These are phyloP conservation scores for Colletotrichum camelliae DNA, from an alignment of 2,329 filamentous ascomycete genomes.

Conservation along the genomic window DNA sequence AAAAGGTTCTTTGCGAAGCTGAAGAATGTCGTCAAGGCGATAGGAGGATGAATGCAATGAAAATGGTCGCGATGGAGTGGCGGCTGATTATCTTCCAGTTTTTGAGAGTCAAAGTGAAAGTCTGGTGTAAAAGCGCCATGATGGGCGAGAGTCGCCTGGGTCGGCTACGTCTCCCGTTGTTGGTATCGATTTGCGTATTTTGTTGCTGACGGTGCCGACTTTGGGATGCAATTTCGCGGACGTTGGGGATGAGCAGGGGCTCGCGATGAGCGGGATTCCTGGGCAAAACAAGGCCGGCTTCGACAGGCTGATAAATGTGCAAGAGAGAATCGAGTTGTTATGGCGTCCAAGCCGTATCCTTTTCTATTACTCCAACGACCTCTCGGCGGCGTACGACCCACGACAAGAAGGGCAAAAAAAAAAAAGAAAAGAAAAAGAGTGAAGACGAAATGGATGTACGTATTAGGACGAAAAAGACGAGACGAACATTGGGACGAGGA, in stretches of 20 bases:
- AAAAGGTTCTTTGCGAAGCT: constrained; percentile 84
- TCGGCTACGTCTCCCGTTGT: background rate
- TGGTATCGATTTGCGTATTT: background rate
- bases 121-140: constrained; percentile 63
- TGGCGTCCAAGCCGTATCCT: background rate
- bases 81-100: constrained; percentile 66
- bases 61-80: constrained; percentile 54
- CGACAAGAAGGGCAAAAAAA: background rate
- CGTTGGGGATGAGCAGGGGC: background rate
- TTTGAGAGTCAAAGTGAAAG: constrained; percentile 66
- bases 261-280: background rate
- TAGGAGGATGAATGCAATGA: constrained; percentile 64
- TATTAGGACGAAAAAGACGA: background rate
- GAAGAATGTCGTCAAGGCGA: constrained; percentile 64
- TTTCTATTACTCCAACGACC: background rate
- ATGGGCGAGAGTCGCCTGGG: constrained; percentile 12
- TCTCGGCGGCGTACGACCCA: background rate
- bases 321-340: background rate
- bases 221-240: background rate
- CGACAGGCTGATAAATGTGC: background rate
- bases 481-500: background rate
- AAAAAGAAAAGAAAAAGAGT: background rate
- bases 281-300: background rate
- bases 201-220: background rate
- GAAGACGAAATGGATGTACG: background rate